Conservation (phyloP, 164 flowering plant genomes). For the Chimonanthus salicifolius region DNA sequence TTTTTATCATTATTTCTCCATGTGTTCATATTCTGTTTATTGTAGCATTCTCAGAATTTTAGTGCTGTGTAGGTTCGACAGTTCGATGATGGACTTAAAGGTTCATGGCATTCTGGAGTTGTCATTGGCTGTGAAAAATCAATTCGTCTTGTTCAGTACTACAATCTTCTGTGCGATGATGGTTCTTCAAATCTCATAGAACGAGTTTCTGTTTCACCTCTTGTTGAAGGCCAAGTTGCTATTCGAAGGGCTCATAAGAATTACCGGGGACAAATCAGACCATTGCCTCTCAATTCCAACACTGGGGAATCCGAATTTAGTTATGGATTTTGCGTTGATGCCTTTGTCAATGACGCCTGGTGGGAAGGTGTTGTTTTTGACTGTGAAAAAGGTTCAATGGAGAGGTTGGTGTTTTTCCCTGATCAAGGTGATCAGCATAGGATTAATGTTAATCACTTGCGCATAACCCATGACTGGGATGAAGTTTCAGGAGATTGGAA, state of each 20-base stretch:
- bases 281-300: conserved; percentile 4
- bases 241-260: background rate
- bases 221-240: conserved; percentile 2
- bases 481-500: conserved; percentile 40
- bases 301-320: conserved; percentile 11
- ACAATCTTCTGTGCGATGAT: conserved; percentile 15
- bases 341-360: conserved; percentile 57
- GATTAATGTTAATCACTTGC: conserved; percentile 23
- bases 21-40: background rate
- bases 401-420: conserved; percentile 68
- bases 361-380: conserved; percentile 96
- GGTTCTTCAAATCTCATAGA: conserved; percentile 11
- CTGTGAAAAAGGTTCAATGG: conserved; percentile 33
- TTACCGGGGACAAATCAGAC: conserved; percentile 21
- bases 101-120: conserved; percentile 29
- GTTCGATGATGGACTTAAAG: conserved; percentile 23
- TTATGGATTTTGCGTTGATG: conserved; percentile 83
- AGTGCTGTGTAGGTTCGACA: conserved; percentile 20
- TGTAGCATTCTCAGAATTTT: background rate
- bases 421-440: conserved; percentile 73
- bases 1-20: too few species aligned
- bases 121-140: conserved; percentile 5
- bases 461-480: conserved; percentile 61
- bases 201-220: background rate
- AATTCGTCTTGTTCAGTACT: conserved; percentile 12